Conservation (phyloP, 495 filamentous ascomycete species). For the Choiromyces venosus region DNA sequence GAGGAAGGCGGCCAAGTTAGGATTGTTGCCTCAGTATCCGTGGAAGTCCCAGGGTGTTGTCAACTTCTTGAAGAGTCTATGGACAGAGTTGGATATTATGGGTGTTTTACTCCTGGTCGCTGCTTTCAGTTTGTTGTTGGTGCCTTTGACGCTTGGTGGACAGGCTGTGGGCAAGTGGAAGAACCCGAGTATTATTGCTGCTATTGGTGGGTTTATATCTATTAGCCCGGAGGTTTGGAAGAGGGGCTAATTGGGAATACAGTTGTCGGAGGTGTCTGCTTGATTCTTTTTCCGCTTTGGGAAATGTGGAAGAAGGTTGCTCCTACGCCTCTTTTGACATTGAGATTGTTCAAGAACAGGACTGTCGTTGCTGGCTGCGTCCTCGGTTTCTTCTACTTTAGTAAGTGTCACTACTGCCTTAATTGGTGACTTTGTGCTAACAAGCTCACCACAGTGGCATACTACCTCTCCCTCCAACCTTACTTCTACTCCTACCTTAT, state of each 20-base stretch:
- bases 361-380: constrained; percentile 57
- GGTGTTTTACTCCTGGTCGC: constrained; percentile 55
- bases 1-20: constrained; percentile 51
- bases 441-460: constrained; percentile 47
- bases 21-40: constrained; percentile 47
- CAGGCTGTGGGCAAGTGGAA: constrained; percentile 52
- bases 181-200: constrained; percentile 52
- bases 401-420: neutral
- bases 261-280: constrained; percentile 53
- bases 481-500: constrained; percentile 69
- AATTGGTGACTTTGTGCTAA: constrained; percentile 40
- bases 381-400: constrained; percentile 60
- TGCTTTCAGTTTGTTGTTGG: constrained; percentile 55
- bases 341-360: constrained; percentile 58
- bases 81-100: constrained; percentile 54
- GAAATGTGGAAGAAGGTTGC: constrained; percentile 55
- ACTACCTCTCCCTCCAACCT: constrained; percentile 61
- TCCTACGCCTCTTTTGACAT: constrained; percentile 54
- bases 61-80: constrained; percentile 47
- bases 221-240: neutral
- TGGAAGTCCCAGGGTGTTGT: constrained; percentile 44
- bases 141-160: constrained; percentile 56
- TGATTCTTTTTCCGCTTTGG: constrained; percentile 57
- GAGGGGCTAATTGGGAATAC: no score
- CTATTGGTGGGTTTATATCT: constrained; percentile 22